These are phyloP conservation scores for Wickerhamiella galacta DNA, from an alignment of 805 yeast species.

Conservation along the genomic window DNA sequence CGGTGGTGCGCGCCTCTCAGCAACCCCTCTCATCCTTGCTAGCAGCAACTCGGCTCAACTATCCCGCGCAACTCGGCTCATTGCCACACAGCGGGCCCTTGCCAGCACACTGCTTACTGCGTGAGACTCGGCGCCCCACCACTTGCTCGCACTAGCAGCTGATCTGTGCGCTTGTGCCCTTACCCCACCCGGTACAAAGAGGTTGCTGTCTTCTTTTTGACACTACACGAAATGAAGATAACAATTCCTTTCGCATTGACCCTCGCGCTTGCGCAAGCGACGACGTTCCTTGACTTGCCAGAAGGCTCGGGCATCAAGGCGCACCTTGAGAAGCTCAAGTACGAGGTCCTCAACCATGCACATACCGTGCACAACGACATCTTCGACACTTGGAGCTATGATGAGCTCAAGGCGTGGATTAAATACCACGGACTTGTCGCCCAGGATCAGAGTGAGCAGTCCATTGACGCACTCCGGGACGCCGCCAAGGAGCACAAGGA, in stretches of 20 bases:
- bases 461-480: slow-evolving; percentile 13
- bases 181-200: no score
- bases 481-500: slow-evolving; percentile 21
- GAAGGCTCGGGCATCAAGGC: slow-evolving; percentile 11
- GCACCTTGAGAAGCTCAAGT: slow-evolving; percentile 20
- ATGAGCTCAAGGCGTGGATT: slow-evolving; percentile 29
- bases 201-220: not conserved
- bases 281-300: not conserved
- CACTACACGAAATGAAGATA: not conserved
- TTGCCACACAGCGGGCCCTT: no score
- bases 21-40: no score
- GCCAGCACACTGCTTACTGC: no score
- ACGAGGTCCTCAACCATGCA: slow-evolving; percentile 22
- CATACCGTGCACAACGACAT: slow-evolving; percentile 24
- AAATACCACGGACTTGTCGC: slow-evolving; percentile 22
- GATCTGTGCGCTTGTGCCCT: no score
- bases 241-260: not conserved
- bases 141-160: no score
- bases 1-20: no score
- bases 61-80: no score
- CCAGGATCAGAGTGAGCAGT: slow-evolving; percentile 11
- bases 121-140: no score
- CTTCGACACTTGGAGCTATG: slow-evolving; percentile 27
- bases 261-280: not conserved
- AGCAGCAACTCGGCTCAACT: no score